Conservation (phyloP, 192 early-diverging fungal genomes). For the Backusella westeae region DNA sequence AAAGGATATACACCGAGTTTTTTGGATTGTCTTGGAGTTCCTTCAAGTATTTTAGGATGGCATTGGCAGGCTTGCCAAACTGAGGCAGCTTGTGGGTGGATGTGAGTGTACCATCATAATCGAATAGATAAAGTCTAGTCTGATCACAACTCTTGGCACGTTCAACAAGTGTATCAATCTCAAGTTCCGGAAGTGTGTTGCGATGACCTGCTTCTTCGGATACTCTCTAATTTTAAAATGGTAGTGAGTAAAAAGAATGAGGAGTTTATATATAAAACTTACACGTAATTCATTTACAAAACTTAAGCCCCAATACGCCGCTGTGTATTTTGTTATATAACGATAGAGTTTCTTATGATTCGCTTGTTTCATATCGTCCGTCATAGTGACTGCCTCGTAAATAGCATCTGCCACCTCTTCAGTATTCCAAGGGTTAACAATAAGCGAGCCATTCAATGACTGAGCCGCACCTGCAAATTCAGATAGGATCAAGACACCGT, state of each 20-base stretch:
- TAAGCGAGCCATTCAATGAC: conserved; percentile 93
- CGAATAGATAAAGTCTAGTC: conserved; percentile 83
- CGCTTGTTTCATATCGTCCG: conserved; percentile 68
- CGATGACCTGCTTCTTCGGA: conserved; percentile 62
- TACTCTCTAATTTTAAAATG: conserved; percentile 36
- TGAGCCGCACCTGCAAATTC: conserved; percentile 99
- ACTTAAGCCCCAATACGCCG: conserved; percentile 93
- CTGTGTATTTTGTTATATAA: conserved; percentile 96
- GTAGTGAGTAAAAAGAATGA: no score
- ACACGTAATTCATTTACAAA: conserved; percentile 87
- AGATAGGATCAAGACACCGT: conserved; percentile 94
- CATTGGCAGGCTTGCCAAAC: conserved; percentile 83
- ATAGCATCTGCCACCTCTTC: conserved; percentile 90
- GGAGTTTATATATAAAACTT: background rate
- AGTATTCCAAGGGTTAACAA: conserved; percentile 99
- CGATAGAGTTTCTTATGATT: conserved; percentile 90
- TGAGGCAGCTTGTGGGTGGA: conserved; percentile 84
- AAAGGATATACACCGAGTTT: conserved; percentile 93
- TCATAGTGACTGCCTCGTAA: conserved; percentile 91
- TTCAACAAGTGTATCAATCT: conserved; percentile 46
- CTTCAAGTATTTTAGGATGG: conserved; percentile 66
- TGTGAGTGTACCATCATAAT: conserved; percentile 98
- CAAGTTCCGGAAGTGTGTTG: conserved; percentile 61
- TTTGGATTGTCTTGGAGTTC: conserved; percentile 66
- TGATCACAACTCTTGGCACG: conserved; percentile 55